Percentiles rank a stretch among this genome's conserved stretches.
Evolutionary conservation across 108 stramenopile genomes (phyloP).

Genomic region (Conticribra weissflogii): DNA sequence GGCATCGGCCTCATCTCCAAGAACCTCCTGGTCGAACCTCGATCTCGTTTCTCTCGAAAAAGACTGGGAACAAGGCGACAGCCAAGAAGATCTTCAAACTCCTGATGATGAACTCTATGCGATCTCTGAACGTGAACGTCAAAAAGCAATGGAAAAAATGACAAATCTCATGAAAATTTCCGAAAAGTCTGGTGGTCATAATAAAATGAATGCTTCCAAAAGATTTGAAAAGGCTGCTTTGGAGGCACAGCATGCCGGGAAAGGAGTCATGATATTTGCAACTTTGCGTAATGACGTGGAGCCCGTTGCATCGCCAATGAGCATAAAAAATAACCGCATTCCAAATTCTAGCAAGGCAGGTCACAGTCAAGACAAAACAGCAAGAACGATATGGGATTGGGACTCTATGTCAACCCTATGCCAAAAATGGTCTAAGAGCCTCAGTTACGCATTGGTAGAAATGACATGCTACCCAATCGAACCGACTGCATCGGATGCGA

Average conservation of each 20-base stretch:
- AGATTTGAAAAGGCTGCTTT: not conserved
- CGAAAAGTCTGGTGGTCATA: not conserved
- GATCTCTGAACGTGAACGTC: not conserved
- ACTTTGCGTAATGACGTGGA: not conserved
- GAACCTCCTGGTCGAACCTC: not conserved
- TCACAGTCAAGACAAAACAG: no score
- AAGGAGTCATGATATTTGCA: constrained; percentile 5
- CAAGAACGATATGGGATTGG: no score
- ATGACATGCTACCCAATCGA: constrained; percentile 1
- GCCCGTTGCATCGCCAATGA: not conserved
- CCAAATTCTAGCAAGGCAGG: not conserved
- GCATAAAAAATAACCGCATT: not conserved
- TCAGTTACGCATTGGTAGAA: not conserved
- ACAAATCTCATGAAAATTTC: not conserved
- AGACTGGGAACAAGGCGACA: constrained; percentile 1
- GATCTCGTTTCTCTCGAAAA: constrained; percentile 2
- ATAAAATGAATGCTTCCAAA: not conserved
- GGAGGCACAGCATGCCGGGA: constrained; percentile 2
- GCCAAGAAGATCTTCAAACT: not conserved
- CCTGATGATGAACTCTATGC: not conserved
- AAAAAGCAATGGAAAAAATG: not conserved
- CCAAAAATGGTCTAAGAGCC: not conserved
- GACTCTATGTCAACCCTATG: not conserved
- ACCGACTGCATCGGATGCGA: not conserved
- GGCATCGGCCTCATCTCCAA: not conserved